phyloP scores from a whole-genome alignment of 2,329 filamentous ascomycete species.

The Fusarium napiforme region DNA sequence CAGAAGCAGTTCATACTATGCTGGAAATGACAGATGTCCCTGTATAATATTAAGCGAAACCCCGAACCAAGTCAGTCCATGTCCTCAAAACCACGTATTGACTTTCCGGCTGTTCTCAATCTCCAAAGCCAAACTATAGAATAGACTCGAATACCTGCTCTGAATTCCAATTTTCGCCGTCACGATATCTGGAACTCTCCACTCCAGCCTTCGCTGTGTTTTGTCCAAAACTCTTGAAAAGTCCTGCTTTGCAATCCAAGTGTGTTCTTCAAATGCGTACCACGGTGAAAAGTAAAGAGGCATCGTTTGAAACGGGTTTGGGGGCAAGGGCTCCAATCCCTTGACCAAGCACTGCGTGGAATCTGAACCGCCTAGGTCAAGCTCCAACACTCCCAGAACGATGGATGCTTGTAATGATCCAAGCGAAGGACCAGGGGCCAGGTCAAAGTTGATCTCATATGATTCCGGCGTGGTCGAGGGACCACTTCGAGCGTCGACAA shows the following conservation, averaged over 20 bases:
- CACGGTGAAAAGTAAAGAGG: conserved; percentile 44
- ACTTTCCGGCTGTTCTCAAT: conserved; percentile 9
- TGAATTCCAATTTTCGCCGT: conserved; percentile 37
- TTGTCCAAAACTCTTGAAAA: conserved; percentile 36
- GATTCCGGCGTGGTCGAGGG: conserved; percentile 18
- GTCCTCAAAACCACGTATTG: conserved; percentile 31
- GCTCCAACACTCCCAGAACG: conserved; percentile 42
- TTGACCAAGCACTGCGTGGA: conserved; percentile 36
- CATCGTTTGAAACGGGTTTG: conserved; percentile 44
- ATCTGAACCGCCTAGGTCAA: conserved; percentile 27
- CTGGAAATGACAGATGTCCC: conserved; percentile 48
- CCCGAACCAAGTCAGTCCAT: not conserved
- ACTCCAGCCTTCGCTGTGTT: conserved; percentile 22
- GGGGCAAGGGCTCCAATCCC: conserved; percentile 41
- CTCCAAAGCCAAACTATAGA: conserved; percentile 37
- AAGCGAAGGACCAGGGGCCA: conserved; percentile 32
- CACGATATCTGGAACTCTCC: conserved; percentile 13
- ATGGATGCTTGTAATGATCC: conserved; percentile 28
- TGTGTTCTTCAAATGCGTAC: conserved; percentile 44
- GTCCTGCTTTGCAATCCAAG: conserved; percentile 21
- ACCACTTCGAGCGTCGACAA: conserved; percentile 25
- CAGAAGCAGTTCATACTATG: conserved; percentile 48
- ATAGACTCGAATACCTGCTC: conserved; percentile 42
- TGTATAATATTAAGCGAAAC: not conserved
- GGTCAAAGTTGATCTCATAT: conserved; percentile 45